phyloP scores from a whole-genome alignment of 495 filamentous ascomycete genomes.

The Ramalina intermedia region DNA sequence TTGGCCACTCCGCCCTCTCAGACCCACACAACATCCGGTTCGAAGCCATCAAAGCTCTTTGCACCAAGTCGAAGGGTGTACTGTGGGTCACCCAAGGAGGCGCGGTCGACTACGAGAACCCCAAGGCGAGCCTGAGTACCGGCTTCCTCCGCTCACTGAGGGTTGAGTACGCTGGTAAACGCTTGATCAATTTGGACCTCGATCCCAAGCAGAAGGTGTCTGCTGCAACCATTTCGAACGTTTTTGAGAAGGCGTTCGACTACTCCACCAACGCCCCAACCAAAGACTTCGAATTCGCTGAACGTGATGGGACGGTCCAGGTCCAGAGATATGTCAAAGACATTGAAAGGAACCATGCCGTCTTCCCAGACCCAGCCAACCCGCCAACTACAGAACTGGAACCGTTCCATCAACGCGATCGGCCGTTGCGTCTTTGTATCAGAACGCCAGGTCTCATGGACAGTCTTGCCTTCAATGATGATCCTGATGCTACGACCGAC shows the following conservation, averaged over 20 bases:
- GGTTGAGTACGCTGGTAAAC: conserved; percentile 8
- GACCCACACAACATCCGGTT: background rate
- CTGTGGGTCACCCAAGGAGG: conserved; percentile 20
- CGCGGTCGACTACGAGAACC: conserved; percentile 3
- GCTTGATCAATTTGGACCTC: conserved; percentile 12
- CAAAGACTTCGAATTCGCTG: conserved; percentile 20
- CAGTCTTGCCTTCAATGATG: conserved; percentile 5
- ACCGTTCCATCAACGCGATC: conserved; percentile 1
- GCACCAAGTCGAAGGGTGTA: background rate
- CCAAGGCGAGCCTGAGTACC: background rate
- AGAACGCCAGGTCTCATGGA: conserved; percentile 5
- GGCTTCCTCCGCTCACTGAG: conserved; percentile 17
- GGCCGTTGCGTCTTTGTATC: conserved; percentile 2
- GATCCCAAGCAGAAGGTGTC: conserved; percentile 6
- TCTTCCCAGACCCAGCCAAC: background rate
- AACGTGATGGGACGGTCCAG: conserved; percentile 18
- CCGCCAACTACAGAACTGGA: background rate
- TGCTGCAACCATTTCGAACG: background rate
- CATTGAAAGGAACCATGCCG: background rate
- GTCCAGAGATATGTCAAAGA: conserved; percentile 16
- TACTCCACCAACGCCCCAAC: background rate
- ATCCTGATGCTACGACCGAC: background rate
- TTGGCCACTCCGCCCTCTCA: background rate
- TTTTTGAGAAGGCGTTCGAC: conserved; percentile 2
- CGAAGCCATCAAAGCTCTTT: background rate